Evolutionary conservation across 139 green algal genomes (phyloP).

Genomic region (Raphidocelis subcapitata): DNA sequence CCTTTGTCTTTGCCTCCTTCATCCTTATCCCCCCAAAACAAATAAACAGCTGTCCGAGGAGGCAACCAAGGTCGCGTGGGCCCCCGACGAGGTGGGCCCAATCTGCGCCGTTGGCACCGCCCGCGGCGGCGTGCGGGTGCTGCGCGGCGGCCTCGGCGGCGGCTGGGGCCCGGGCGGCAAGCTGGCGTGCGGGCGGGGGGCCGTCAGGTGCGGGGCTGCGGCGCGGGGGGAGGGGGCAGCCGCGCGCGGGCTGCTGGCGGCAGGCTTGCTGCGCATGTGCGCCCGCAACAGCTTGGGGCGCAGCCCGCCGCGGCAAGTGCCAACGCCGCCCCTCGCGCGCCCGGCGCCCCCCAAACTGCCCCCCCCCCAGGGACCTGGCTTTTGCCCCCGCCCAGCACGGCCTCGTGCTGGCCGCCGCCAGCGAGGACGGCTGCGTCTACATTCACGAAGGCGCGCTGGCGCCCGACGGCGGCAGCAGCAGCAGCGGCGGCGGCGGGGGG

Average conservation of each 20-base stretch:
- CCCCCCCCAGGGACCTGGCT: slow-evolving; percentile 29
- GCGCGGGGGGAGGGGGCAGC: too few relatives aligned
- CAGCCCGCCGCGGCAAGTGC: too few relatives aligned
- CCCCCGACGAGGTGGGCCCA: slow-evolving; percentile 4
- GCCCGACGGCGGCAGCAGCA: background rate
- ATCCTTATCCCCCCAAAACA: too few relatives aligned
- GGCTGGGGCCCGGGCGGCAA: background rate
- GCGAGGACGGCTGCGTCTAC: slow-evolving; percentile 28
- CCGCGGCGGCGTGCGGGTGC: background rate
- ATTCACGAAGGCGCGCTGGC: slow-evolving; percentile 30
- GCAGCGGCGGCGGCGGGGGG: background rate
- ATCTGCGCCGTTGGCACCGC: slow-evolving; percentile 8
- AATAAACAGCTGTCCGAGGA: slow-evolving; percentile 5
- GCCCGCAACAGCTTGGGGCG: too few relatives aligned
- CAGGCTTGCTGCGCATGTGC: too few relatives aligned
- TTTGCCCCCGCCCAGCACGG: slow-evolving; percentile 48
- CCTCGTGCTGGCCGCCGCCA: slow-evolving; percentile 29
- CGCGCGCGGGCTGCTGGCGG: too few relatives aligned
- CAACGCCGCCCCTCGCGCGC: too few relatives aligned
- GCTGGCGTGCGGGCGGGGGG: background rate
- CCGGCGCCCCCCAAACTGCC: too few relatives aligned
- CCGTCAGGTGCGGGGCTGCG: background rate
- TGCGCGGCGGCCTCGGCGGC: background rate
- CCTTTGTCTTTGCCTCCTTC: too few relatives aligned
- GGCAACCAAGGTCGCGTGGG: slow-evolving; percentile 5